Base-by-base conservation (phyloP, 306 rosid species). In the Rubus parviflorus region DNA sequence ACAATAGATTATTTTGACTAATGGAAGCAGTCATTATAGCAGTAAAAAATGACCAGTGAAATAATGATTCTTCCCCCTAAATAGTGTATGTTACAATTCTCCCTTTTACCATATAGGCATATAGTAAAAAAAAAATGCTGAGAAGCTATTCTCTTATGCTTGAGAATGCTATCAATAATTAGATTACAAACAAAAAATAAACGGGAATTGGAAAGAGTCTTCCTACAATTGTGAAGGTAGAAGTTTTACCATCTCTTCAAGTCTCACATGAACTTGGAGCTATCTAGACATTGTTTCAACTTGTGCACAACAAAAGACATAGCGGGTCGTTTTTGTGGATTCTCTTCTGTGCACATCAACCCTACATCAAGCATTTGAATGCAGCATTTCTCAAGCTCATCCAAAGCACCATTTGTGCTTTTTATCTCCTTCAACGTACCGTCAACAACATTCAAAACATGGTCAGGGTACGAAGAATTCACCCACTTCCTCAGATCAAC, bases 401-500 rank as follows among this genome's bases (percentile, higher is more conserved):
- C 45, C 22, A 73, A 1, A 46, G 35, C 62, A 57, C 53, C 71
- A 30, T 3, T 13, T 57, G 61, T 66, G 43, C 43, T 74, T 52
- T 20, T 30, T 9, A 41, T 75, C 70, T 51, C 38, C 71, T 82
- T 78, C 20, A 83, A 41, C 4, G 74, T n/a, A 38, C 30, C 17
- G 41, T 75, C 78, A 37, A 83, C 68, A 15, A 83, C 80, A 45
- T 79, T 77, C 77, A 53, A 61, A 30, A 78, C 72, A 9, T 42
- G 46, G 77, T 35, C 68, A 20, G 86, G 80, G 49, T 62, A 63
- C 66, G 77, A 60, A 75, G 71, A 63, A 54, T 15, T 14, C 53
- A 83, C 75, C 74, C 75, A 79, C 25, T 75, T 79, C 53, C 78
- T 83, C 19, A 70, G 37, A 79, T 79, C 58, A 52, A 79, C 58